Base-by-base conservation (phyloP, 2,329 filamentous ascomycete genomes). In the Cordyceps cicadae region DNA sequence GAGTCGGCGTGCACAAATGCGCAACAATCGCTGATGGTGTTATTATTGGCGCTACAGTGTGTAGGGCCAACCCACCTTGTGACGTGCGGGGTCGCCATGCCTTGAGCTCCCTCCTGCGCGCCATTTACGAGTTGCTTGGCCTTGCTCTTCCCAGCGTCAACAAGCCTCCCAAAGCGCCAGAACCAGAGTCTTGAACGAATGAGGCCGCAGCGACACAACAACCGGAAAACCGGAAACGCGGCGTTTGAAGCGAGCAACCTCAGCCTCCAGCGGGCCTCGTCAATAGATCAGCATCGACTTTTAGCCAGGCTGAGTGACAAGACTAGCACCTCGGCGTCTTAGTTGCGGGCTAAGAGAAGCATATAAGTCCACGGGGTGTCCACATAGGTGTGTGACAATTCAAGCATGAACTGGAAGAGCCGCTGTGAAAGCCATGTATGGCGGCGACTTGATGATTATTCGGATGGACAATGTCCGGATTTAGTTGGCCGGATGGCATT, bases 1-100 rank as follows among this genome's bases (percentile, higher is more conserved):
- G 49, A n/a, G 49, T 34, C 43, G 55, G 55, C 46, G 54, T 49
- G 37, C 48, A 59, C 37, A 59, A 59, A 59, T 51, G 48, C 56
- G 32, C 46, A 52, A 53, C 49, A 53, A 59, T 46, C 48, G 37
- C 54, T 34, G 34, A 9, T 37, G 34, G 4, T 24, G 34, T 2
- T 37, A 9, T 8, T 37, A 32, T 34, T 46, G 19, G 49, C 41
- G 48, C 39, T 45, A 24, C 55, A 59, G 29, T 34, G 15, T 29
- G 54, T 34, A 57, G 24, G 58, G 17, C 41, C 51, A 60, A 51
- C 58, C 58, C 58, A 60, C 51, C 15, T 41, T 49, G 32, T 54
- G 59, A 55, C 41, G 21, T 61, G 59, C 52, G 59, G 43, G 59
- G 52, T 43, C 24, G 43, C 51, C 39, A 51, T 43, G 48, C 55